Conservation (phyloP, 441 rosid genomes). For the Kokia cookei region DNA sequence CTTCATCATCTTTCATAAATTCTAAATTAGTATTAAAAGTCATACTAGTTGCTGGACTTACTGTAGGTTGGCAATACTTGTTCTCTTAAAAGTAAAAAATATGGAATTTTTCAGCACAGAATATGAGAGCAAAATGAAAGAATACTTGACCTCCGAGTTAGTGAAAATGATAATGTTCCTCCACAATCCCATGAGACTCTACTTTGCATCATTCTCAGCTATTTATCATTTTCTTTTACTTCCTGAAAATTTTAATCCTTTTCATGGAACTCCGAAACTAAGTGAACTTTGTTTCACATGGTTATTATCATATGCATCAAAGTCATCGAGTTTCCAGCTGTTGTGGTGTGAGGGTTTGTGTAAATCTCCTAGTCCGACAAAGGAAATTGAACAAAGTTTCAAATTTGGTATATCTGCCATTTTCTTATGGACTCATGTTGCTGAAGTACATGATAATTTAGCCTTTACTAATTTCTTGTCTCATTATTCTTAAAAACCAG, state of each 20-base stretch:
- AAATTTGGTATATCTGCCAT: neutral
- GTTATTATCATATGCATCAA: neutral
- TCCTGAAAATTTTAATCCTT: neutral
- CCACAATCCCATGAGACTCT: neutral
- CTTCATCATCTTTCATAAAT: constrained; percentile 34
- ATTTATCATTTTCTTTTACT: neutral
- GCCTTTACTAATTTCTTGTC: neutral
- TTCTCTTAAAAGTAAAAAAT: constrained; percentile 10
- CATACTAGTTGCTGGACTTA: constrained; percentile 53
- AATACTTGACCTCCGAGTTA: neutral
- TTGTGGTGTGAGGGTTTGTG: neutral
- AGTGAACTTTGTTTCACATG: neutral
- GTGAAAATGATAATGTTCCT: constrained; percentile 1
- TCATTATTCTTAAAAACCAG: neutral
- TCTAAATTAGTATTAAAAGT: constrained; percentile 52
- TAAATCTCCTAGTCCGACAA: neutral
- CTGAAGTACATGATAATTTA: neutral
- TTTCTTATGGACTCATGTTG: neutral
- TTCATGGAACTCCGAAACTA: neutral
- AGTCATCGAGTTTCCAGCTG: neutral
- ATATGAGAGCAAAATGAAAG: constrained; percentile 11
- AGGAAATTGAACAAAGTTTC: neutral
- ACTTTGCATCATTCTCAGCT: constrained; percentile 13
- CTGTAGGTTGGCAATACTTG: constrained; percentile 63
- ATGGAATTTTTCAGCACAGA: constrained; percentile 10